Evolutionary conservation across 257 asterid genomes (phyloP).

Genomic region (Apocynum venetum): DNA sequence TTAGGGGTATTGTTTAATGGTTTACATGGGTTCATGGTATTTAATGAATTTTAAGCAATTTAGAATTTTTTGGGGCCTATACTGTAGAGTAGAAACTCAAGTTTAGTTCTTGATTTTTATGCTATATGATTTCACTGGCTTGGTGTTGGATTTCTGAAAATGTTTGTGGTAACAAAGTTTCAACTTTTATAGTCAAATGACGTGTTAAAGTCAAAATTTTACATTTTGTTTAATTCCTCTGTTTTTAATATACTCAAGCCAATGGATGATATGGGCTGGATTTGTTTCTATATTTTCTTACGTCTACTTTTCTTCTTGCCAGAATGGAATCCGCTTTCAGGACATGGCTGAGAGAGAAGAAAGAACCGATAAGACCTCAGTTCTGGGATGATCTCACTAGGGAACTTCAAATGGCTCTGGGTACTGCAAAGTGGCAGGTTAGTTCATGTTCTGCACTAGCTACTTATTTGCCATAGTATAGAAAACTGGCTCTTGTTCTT

Average conservation of each 20-base stretch:
- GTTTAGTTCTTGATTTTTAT: not conserved
- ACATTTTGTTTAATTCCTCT: not conserved
- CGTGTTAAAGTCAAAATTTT: not conserved
- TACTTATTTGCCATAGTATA: not conserved
- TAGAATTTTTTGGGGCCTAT: constrained; percentile 2
- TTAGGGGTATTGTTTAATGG: not conserved
- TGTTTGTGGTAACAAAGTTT: not conserved
- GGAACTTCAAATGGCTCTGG: constrained; percentile 84
- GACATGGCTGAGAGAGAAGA: constrained; percentile 65
- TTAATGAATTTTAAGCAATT: not conserved
- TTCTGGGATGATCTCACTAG: constrained; percentile 54
- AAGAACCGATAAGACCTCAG: constrained; percentile 48
- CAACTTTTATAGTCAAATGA: not conserved
- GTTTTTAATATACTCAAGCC: not conserved
- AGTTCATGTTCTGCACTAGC: constrained; percentile 6
- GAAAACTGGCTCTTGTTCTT: not conserved
- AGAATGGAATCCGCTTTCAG: constrained; percentile 94
- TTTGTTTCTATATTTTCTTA: not conserved
- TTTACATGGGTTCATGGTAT: not conserved
- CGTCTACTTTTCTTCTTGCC: constrained; percentile 12
- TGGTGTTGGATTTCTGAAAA: not conserved
- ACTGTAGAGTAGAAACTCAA: not conserved
- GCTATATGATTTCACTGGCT: not conserved
- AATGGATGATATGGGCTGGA: not conserved
- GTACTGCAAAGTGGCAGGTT: constrained; percentile 98